These are phyloP conservation scores for Davidsoniella australis DNA, from an alignment of 2,329 filamentous ascomycete genomes.

Conservation along the genomic window DNA sequence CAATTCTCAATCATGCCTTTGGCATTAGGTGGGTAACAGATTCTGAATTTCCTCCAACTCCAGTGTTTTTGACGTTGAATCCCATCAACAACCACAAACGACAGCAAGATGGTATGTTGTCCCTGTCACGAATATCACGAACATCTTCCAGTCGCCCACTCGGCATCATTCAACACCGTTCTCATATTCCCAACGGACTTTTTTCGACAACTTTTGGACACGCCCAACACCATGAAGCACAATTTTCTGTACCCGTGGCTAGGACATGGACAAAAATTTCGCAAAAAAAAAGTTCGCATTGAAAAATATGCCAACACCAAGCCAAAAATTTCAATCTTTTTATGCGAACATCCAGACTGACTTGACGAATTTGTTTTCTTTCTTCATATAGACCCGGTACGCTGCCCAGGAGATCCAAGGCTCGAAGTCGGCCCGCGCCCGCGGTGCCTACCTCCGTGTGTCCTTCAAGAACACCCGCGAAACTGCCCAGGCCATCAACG, in stretches of 20 bases:
- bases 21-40: conserved; percentile 13
- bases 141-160: not conserved
- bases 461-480: conserved; percentile 99
- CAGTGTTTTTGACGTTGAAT: conserved; percentile 13
- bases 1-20: conserved; percentile 12
- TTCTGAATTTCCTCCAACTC: conserved; percentile 13
- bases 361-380: conserved; percentile 5
- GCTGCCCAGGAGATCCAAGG: conserved; percentile 73
- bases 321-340: not conserved
- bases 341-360: conserved; percentile 4
- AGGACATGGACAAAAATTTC: not conserved
- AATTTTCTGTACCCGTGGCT: not conserved
- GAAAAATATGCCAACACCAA: conserved; percentile 4
- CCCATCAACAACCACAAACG: conserved; percentile 13
- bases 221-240: not conserved
- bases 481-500: conserved; percentile 98
- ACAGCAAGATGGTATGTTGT: conserved; percentile 13
- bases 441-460: conserved; percentile 96
- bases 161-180: not conserved
- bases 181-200: not conserved
- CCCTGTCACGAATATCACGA: conserved; percentile 4
- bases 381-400: conserved; percentile 65
- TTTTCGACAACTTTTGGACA: not conserved
- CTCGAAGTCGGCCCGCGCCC: conserved; percentile 90
- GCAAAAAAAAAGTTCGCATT: not conserved